phyloP scores from a whole-genome alignment of 768 basidiomycete genomes.

The Naganishia vaughanmartiniae region DNA sequence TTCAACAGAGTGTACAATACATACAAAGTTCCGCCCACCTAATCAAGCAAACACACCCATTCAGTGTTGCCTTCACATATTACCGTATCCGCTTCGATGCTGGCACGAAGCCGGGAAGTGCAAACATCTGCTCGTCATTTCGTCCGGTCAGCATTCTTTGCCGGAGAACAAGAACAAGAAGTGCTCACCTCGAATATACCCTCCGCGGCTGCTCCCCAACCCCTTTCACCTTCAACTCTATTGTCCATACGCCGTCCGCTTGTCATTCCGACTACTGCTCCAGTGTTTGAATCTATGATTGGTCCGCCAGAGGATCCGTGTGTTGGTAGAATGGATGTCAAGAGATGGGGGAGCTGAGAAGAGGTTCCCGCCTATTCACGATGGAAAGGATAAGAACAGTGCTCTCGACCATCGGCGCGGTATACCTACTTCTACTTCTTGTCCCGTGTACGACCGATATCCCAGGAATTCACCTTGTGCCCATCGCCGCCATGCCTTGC shows the following conservation, averaged over 20 bases:
- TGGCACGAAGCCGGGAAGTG: slow-evolving; percentile 38
- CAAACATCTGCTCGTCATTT: slow-evolving; percentile 35
- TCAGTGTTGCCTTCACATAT: neutral
- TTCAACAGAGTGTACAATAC: too few species aligned
- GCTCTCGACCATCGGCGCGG: neutral
- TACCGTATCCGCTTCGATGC: slow-evolving; percentile 26
- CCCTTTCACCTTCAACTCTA: slow-evolving; percentile 58
- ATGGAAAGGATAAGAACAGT: neutral
- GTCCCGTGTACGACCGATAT: slow-evolving; percentile 53
- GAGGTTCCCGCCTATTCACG: slow-evolving; percentile 64
- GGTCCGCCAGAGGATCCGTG: slow-evolving; percentile 71
- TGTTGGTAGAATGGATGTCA: slow-evolving; percentile 61
- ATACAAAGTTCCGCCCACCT: too few species aligned
- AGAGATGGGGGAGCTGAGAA: slow-evolving; percentile 62
- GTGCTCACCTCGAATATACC: slow-evolving; percentile 62
- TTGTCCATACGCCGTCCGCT: slow-evolving; percentile 64
- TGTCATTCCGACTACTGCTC: slow-evolving; percentile 66
- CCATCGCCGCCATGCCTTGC: slow-evolving; percentile 57
- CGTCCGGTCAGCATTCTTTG: neutral
- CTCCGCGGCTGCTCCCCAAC: slow-evolving; percentile 67
- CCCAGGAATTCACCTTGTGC: slow-evolving; percentile 26
- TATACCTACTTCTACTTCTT: slow-evolving; percentile 58
- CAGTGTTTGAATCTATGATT: slow-evolving; percentile 62
- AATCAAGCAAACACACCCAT: too few species aligned
- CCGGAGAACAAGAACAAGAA: neutral